phyloP scores from a whole-genome alignment of 140 eudicot genomes.

The Stevia rebaudiana region DNA sequence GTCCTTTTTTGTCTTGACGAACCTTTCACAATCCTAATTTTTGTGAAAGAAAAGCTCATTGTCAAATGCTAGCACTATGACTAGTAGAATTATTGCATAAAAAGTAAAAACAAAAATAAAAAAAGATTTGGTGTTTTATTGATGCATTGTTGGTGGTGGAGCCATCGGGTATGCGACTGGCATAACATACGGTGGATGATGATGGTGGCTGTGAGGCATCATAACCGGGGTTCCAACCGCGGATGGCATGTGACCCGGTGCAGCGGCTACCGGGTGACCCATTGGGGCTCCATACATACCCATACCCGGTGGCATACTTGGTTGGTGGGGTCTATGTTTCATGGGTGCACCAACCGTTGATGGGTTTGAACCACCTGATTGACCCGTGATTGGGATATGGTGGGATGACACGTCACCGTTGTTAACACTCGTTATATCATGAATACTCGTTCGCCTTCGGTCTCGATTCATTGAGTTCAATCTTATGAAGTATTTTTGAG shows the following conservation, averaged over 20 bases:
- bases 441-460: slow-evolving; percentile 85
- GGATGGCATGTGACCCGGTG: slow-evolving; percentile 70
- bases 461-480: slow-evolving; percentile 84
- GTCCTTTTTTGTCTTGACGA: slow-evolving; percentile 37
- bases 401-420: slow-evolving; percentile 63
- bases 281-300: slow-evolving; percentile 89
- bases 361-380: slow-evolving; percentile 44
- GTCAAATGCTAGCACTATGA: slow-evolving; percentile 33
- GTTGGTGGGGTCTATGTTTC: slow-evolving; percentile 60
- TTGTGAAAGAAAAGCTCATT: slow-evolving; percentile 47
- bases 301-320: slow-evolving; percentile 55
- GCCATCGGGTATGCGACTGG: slow-evolving; percentile 86
- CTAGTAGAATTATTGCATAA: slow-evolving; percentile 35
- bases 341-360: slow-evolving; percentile 37
- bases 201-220: slow-evolving; percentile 74
- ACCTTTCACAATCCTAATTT: slow-evolving; percentile 39
- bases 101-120: neutral
- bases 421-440: slow-evolving; percentile 83
- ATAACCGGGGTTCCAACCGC: slow-evolving; percentile 97
- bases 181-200: slow-evolving; percentile 69
- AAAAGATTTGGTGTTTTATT: slow-evolving; percentile 28
- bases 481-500: slow-evolving; percentile 84
- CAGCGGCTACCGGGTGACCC: slow-evolving; percentile 77
- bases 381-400: slow-evolving; percentile 81
- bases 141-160: slow-evolving; percentile 82